phyloP scores from a whole-genome alignment of 306 rosid genomes.

The Cucumis cinereus region DNA sequence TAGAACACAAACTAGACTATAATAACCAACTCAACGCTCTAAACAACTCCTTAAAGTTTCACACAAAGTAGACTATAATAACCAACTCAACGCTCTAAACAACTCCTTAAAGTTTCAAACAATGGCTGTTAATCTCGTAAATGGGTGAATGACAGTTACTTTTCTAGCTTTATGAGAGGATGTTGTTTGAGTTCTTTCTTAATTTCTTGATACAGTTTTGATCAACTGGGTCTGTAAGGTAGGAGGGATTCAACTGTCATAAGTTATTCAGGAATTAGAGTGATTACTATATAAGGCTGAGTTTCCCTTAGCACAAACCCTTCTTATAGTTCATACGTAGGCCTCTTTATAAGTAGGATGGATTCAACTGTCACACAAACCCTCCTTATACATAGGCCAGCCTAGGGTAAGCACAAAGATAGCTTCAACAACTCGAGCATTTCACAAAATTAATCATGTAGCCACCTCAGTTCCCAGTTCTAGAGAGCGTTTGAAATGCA shows the following conservation, averaged over 20 bases:
- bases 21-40: too few relatives aligned
- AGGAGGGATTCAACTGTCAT: neutral
- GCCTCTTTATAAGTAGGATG: too few relatives aligned
- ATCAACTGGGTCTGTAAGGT: neutral
- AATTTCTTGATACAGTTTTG: neutral
- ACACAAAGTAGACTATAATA: neutral
- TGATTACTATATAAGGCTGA: neutral
- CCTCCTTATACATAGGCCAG: neutral
- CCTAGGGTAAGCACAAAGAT: neutral
- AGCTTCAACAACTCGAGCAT: neutral
- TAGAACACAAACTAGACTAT: too few relatives aligned
- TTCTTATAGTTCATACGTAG: too few relatives aligned
- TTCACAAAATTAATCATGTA: neutral
- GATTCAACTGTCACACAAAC: too few relatives aligned
- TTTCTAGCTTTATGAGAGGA: neutral
- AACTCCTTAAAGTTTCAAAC: slow-evolving; percentile 9
- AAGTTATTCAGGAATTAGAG: neutral
- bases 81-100: too few relatives aligned
- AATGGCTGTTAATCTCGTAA: slow-evolving; percentile 9
- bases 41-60: slow-evolving; percentile 6
- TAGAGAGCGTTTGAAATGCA: neutral
- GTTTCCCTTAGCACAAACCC: neutral
- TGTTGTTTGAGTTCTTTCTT: neutral
- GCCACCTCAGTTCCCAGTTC: neutral
- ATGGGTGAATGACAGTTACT: neutral